Evolutionary conservation across 139 green algal species (phyloP).

Genomic region (Bryopsis sp.): DNA sequence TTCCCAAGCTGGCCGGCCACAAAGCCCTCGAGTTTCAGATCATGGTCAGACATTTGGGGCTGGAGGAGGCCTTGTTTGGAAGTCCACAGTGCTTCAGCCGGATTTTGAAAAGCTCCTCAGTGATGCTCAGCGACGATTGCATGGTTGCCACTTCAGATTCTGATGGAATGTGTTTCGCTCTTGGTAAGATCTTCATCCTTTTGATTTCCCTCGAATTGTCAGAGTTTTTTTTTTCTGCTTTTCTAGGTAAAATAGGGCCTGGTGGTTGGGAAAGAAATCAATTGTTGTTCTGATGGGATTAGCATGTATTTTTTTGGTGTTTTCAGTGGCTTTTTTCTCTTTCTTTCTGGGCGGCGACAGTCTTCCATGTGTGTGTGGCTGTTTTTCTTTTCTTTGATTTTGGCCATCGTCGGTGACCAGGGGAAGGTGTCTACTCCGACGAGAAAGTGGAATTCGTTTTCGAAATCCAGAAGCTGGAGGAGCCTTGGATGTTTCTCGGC

Average conservation of each 20-base stretch:
- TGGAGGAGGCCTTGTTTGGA: neutral
- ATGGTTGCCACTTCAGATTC: neutral
- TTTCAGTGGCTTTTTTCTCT: neutral
- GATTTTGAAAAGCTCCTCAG: slow-evolving; percentile 6
- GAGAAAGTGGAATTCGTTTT: slow-evolving; percentile 7
- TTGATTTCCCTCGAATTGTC: neutral
- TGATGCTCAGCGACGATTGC: neutral
- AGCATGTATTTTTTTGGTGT: neutral
- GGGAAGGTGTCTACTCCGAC: slow-evolving; percentile 6
- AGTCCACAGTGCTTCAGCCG: neutral
- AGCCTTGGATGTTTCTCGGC: slow-evolving; percentile 14
- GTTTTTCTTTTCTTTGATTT: neutral
- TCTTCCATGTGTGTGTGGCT: neutral
- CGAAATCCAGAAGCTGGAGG: neutral
- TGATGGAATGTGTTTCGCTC: neutral
- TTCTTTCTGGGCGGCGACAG: neutral
- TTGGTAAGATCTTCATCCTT: slow-evolving; percentile 6
- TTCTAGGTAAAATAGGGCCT: neutral
- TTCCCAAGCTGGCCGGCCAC: neutral
- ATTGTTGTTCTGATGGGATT: neutral
- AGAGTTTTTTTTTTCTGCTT: neutral
- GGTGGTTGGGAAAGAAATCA: neutral
- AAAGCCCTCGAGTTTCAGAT: neutral
- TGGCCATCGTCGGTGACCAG: neutral
- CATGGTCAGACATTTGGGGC: neutral